Evolutionary conservation across 148 eudicot genomes (phyloP).

Genomic region (Amaranthus hypochondriacus): DNA sequence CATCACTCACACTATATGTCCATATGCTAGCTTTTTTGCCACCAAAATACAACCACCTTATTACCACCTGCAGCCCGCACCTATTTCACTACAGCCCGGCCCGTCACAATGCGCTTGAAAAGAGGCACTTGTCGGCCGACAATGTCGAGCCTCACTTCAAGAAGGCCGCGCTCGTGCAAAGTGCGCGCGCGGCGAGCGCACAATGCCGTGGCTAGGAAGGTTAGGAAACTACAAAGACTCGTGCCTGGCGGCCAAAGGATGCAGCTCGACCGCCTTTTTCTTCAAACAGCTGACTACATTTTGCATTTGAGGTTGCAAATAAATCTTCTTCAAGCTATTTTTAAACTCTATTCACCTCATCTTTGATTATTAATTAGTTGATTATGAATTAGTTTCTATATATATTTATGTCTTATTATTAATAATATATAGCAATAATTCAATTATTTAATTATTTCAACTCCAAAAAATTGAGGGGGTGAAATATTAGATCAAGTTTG

Average conservation of each 20-base stretch:
- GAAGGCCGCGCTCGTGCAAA: neutral
- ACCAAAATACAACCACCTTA: neutral
- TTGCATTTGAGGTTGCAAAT: constrained; percentile 54
- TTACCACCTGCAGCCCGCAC: neutral
- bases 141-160: neutral
- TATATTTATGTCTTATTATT: neutral
- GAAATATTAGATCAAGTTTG: constrained; percentile 2
- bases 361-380: neutral
- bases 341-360: constrained; percentile 24
- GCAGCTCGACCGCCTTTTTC: constrained; percentile 37
- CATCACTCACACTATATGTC: neutral
- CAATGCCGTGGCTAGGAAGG: constrained; percentile 33
- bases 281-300: constrained; percentile 50
- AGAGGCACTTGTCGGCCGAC: neutral
- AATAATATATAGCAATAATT: neutral
- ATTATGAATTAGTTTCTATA: neutral
- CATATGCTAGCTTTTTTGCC: neutral
- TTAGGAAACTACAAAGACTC: constrained; percentile 47
- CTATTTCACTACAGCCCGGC: neutral
- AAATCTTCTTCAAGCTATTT: constrained; percentile 41
- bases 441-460: neutral
- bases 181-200: constrained; percentile 4
- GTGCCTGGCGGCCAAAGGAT: constrained; percentile 48
- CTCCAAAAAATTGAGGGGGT: neutral
- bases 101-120: constrained; percentile 1